A percentile compares a stretch with the other conserved stretches of the same genome.
phyloP scores from a whole-genome alignment of 2,329 filamentous ascomycete genomes.

The Fusarium secorum region DNA sequence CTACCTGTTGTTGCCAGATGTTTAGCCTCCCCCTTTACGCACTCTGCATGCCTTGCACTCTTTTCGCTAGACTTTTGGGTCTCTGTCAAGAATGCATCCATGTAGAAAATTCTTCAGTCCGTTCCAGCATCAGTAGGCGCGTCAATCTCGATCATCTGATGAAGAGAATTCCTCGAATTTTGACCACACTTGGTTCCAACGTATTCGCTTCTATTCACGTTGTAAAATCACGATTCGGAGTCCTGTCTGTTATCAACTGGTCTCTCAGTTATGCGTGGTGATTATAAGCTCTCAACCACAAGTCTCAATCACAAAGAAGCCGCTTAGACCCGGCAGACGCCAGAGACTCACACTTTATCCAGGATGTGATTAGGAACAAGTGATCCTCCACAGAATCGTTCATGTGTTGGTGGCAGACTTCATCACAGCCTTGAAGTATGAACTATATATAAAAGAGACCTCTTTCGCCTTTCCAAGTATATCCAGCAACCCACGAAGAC shows the following conservation, averaged over 20 bases:
- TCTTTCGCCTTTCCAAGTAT: background rate
- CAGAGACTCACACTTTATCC: background rate
- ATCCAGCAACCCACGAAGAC: fast-evolving
- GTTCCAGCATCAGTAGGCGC: fast-evolving
- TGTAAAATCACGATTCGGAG: fast-evolving
- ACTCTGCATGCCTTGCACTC: fast-evolving
- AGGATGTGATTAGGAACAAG: fast-evolving
- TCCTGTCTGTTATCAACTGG: fast-evolving
- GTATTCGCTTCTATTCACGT: fast-evolving
- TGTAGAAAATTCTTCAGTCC: too few species aligned
- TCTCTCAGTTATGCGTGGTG: fast-evolving
- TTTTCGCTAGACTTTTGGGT: background rate
- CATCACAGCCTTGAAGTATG: background rate
- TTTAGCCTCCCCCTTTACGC: fast-evolving
- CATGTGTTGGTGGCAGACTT: fast-evolving
- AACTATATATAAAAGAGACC: too few species aligned
- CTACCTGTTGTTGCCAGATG: background rate
- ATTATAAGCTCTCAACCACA: fast-evolving
- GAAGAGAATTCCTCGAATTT: fast-evolving
- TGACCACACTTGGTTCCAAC: background rate
- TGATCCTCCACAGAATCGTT: fast-evolving
- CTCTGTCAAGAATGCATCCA: fast-evolving
- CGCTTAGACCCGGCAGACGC: fast-evolving
- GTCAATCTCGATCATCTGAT: background rate
- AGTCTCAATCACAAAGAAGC: background rate